A percentile compares a stretch with the other conserved stretches of the same genome.
phyloP scores from a whole-genome alignment of 73 alveolate genomes.

The Uronychia setigera region DNA sequence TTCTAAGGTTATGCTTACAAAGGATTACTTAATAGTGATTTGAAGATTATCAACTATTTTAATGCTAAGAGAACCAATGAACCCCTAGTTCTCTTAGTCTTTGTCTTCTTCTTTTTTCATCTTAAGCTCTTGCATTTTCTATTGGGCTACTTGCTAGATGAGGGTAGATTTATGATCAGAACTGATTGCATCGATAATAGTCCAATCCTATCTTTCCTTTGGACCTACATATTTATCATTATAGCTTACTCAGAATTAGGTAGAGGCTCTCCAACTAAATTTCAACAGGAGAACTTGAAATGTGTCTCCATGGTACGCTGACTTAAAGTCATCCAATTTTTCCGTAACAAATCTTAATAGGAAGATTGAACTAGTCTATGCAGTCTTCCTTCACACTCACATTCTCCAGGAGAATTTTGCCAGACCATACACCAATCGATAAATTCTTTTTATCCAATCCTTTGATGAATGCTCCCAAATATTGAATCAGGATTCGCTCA shows the following conservation, averaged over 20 bases:
- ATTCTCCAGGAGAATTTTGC: conserved; percentile 57
- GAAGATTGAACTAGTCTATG: conserved; percentile 37
- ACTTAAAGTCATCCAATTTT: conserved; percentile 30
- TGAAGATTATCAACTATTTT: conserved; percentile 60
- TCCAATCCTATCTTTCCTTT: conserved; percentile 47
- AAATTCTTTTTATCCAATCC: conserved; percentile 57
- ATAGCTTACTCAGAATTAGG: conserved; percentile 37
- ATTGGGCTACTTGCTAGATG: conserved; percentile 52
- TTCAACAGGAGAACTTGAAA: conserved; percentile 45
- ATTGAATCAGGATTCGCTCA: conserved; percentile 42
- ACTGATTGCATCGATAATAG: conserved; percentile 44
- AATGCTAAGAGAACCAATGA: conserved; percentile 29
- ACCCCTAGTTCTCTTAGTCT: conserved; percentile 42
- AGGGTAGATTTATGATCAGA: conserved; percentile 29
- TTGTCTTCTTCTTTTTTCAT: conserved; percentile 9
- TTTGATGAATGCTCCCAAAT: conserved; percentile 51
- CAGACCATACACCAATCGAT: conserved; percentile 59
- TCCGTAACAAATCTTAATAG: conserved; percentile 39
- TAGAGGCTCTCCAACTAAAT: conserved; percentile 26
- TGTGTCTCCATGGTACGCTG: conserved; percentile 52
- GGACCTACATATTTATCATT: conserved; percentile 19
- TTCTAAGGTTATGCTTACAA: background rate
- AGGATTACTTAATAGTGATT: conserved; percentile 36
- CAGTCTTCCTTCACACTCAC: conserved; percentile 35
- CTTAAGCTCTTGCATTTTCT: background rate